Evolutionary conservation across 1,139 yeast species (phyloP), one percentile per base, ranked within the genome.

Genomic region (Magnusiomyces suaveolens): DNA sequence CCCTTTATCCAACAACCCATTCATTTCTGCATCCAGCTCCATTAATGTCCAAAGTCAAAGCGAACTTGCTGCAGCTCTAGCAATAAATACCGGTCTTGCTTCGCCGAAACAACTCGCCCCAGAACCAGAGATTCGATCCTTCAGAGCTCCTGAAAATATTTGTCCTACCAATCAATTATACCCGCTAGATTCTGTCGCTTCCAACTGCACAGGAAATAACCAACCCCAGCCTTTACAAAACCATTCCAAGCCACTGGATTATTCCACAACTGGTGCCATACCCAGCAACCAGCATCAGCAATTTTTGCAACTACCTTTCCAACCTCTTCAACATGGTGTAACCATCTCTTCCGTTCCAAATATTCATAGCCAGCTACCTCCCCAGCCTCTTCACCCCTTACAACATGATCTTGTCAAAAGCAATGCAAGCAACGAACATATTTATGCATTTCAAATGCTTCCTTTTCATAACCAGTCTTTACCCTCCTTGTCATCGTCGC

Each of bases 61-160:
- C 41, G 18, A 36, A n/a, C 25, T 54, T 63, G 46, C 55, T 57
- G 48, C 60, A 63, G 10, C 53, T n/a, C 24, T 21, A 10, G 38
- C 48, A 21, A 46, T 29, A 6, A 24, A 21, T 10, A 21, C 48
- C 36, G 48, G 36, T 41, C 41, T 36, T 36, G 44, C 10, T 20
- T 41, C 44, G 10, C 44, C 44, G 14, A 18, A 41, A 21, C 8
- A 20, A 16, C 44, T 41, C 4, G 18, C 10, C 4, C 44, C 44
- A 3, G 44, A 41, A 41, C 23, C 25, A 3, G 44, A 41, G 25
- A 41, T 41, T 8, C 44, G 44, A 4, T 36, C 41, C 18, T 3
- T 36, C 41, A 20, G 25, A 12, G 4, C 44, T 41, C 10, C 41
- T 18, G 6, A 3, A 16, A 10, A 16, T 38, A 38, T 38, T 16